Evolutionary conservation across 2,329 filamentous ascomycete genomes (phyloP).

Genomic region (Cladophialophora exuberans): DNA sequence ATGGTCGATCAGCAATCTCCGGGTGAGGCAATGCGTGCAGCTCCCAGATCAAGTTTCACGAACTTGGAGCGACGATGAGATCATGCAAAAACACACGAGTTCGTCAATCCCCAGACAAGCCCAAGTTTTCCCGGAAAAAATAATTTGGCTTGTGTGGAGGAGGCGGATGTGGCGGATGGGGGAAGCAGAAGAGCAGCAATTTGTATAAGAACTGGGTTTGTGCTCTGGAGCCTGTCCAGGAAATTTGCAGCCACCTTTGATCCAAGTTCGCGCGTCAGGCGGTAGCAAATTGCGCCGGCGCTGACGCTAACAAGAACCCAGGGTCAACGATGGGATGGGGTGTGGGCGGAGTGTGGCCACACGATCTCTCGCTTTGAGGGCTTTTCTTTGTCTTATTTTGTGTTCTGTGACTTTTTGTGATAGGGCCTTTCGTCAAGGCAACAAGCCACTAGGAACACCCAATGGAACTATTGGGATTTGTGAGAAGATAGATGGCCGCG

Average conservation of each 20-base stretch:
- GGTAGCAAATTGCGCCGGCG: not conserved
- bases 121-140: no score
- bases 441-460: no score
- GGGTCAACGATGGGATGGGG: no score
- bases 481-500: no score
- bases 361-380: no score
- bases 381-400: no score
- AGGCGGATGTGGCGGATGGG: constrained; percentile 21
- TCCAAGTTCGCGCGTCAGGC: constrained; percentile 7
- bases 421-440: no score
- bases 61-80: constrained; percentile 1
- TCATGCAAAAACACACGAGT: not conserved
- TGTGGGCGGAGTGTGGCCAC: no score
- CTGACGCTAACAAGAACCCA: not conserved
- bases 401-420: no score
- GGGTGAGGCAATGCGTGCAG: not conserved
- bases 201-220: constrained; percentile 5
- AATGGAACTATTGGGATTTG: no score
- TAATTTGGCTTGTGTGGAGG: constrained; percentile 7
- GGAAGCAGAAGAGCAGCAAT: no score
- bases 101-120: no score
- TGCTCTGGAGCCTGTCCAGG: constrained; percentile 5
- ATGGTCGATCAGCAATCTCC: not conserved
- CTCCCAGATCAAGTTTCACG: constrained; percentile 14
- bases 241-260: constrained; percentile 1